Evolutionary conservation across 1,284 basidiomycete species (phyloP), one percentile per base, ranked within the genome.

Genomic region (Ganoderma resinaceum): DNA sequence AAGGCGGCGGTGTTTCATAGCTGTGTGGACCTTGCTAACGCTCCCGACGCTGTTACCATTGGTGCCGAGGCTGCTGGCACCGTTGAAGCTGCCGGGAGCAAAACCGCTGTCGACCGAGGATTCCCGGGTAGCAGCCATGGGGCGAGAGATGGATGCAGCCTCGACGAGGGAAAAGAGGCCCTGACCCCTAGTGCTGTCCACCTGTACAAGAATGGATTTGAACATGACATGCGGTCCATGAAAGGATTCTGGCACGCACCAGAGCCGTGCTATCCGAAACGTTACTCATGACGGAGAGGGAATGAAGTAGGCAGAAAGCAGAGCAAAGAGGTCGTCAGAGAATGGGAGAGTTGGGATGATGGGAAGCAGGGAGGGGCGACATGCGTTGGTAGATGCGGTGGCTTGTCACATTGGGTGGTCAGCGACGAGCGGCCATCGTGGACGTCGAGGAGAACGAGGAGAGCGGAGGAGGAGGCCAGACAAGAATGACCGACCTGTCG

Each of bases 141-240:
- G 87, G 0, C 76, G 74, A 61, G 84, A 86, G 67, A 74, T 83
- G 52, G 84, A 82, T 16, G 89, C 89, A 5, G 85, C 89, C 62
- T 89, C 81, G 69, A 91, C 91, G 66, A 92, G 80, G 9, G 91
- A 91, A 52, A 92, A 85, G 42, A 93, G 80, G 74, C 88, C 90
- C 55, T 80, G 76, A n/a, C 8, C 58, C 37, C 65, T 67, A 35
- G 70, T 66, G 61, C 70, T 66, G 9, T 67, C 68, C 63, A 62
- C 66, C 75, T 79, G 43, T 29, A 16, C 31, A 12, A 26, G 29
- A 29, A 14, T 43, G 38, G 58, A 8, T 38, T 37, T 31, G 43
- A 46, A 20, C 11, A 49, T 16, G 4, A 23, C 23, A 40, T 26
- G 18, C 14, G 29, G 23, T 7, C 16, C 2, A 53, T 14, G 29